These are phyloP conservation scores for Pulveroboletus sp. DNA, from an alignment of 768 basidiomycete species.

Conservation along the genomic window DNA sequence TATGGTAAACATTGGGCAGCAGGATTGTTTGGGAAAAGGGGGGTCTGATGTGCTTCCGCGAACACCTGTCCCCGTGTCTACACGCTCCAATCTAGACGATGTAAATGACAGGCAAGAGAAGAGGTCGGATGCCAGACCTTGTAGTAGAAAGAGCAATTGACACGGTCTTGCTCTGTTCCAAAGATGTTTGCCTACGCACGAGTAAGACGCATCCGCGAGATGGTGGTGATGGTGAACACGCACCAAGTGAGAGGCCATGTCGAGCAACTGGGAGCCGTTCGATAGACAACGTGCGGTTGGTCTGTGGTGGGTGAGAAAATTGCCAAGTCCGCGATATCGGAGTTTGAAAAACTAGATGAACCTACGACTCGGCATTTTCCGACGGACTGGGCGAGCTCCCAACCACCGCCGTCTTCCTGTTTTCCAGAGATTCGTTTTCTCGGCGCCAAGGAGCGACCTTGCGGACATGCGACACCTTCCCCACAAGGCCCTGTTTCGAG, in stretches of 20 bases:
- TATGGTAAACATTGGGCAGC: slow-evolving; percentile 96
- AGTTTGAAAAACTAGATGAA: slow-evolving; percentile 9
- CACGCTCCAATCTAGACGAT: slow-evolving; percentile 86
- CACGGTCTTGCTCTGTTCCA: slow-evolving; percentile 90
- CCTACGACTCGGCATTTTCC: too few relatives aligned
- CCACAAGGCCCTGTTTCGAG: too few relatives aligned
- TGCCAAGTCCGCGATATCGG: slow-evolving; percentile 20
- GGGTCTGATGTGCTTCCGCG: slow-evolving; percentile 96
- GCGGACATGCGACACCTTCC: too few relatives aligned
- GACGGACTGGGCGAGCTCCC: too few relatives aligned
- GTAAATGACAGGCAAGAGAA: slow-evolving; percentile 2
- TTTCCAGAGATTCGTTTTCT: too few relatives aligned
- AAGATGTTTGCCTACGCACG: slow-evolving; percentile 82
- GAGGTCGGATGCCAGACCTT: slow-evolving; percentile 50
- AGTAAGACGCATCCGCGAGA: slow-evolving; percentile 1
- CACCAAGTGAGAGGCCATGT: slow-evolving; percentile 77
- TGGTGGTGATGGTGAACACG: slow-evolving; percentile 3
- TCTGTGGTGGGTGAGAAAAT: slow-evolving; percentile 5
- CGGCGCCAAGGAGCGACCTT: too few relatives aligned
- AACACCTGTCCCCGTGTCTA: slow-evolving; percentile 96
- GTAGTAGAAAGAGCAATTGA: slow-evolving; percentile 99
- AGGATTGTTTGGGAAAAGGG: slow-evolving; percentile 97
- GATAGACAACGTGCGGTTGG: too few relatives aligned
- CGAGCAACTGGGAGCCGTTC: background rate
- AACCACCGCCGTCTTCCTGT: too few relatives aligned